phyloP scores from a whole-genome alignment of 2,329 filamentous ascomycete species.

The Geosmithia flava region DNA sequence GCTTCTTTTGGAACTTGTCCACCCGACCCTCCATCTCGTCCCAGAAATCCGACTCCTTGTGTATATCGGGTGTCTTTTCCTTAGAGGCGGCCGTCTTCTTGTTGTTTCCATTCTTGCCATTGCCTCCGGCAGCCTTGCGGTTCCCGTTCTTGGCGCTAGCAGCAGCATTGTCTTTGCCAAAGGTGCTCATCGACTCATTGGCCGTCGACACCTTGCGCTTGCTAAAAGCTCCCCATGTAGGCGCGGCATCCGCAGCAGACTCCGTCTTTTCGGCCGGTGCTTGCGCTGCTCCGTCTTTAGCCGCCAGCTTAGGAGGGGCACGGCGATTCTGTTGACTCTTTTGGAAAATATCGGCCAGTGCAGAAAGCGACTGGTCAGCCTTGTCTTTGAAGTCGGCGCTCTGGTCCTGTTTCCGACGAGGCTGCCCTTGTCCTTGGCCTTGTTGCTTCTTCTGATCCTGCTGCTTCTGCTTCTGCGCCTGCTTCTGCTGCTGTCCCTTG shows the following conservation, averaged over 20 bases:
- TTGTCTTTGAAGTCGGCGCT: slow-evolving; percentile 1
- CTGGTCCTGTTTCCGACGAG: background rate
- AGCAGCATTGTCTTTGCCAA: background rate
- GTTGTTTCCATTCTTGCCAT: background rate
- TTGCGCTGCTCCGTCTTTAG: slow-evolving; percentile 4
- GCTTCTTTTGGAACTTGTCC: background rate
- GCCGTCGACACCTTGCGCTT: slow-evolving; percentile 6
- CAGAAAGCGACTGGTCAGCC: background rate
- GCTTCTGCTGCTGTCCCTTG: slow-evolving; percentile 1
- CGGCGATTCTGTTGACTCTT: background rate
- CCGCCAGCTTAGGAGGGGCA: background rate
- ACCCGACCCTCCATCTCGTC: slow-evolving; percentile 9
- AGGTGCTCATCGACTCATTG: background rate
- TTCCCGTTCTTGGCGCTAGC: background rate
- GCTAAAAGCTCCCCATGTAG: slow-evolving; percentile 10
- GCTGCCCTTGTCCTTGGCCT: background rate
- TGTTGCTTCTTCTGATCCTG: background rate
- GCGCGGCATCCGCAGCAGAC: slow-evolving; percentile 2
- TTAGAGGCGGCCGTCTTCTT: background rate
- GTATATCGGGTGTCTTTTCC: background rate
- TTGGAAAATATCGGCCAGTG: background rate
- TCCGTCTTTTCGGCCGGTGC: background rate
- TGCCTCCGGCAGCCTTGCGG: background rate
- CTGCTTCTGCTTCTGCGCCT: slow-evolving; percentile 3
- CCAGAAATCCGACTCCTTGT: slow-evolving; percentile 10